Evolutionary conservation across 2,329 filamentous ascomycete species (phyloP), one percentile per base, ranked within the genome.

Genomic region (Escovopsis weberi): DNA sequence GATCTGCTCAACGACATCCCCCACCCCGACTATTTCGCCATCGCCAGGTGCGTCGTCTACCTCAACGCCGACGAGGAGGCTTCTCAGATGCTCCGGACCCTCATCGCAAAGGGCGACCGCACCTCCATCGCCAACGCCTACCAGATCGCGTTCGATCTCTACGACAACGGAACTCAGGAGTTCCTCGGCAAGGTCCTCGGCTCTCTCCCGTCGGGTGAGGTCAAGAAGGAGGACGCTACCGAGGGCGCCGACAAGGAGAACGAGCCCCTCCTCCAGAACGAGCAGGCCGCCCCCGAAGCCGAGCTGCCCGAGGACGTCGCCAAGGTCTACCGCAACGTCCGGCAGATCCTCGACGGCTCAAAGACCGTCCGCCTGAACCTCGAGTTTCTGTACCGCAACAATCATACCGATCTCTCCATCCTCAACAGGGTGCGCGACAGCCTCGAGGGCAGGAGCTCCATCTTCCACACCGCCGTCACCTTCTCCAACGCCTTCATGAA

Each of bases 401-500:
- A 95, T 65, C 87, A 83, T 57, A 88, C 87, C 34, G 91, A 98
- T 56, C 74, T 87, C 49, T 83, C 80, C 53, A 91, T 98, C 47
- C 70, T 98, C 45, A 95, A 95, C 72, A 95, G 94, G 67, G 81
- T 98, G 37, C 83, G 89, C 40, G 91, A 98, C 60, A 95, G 88
- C 53, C 69, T 98, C 12, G 91, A 98, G 59, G 87, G 88, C 33
- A 78, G 93, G 42, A 96, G 94, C 65, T 96, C 89, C 30, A 98
- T 98, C 52, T 96, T 96, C 74, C 91, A 98, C 63, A 94, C 87
- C 1, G 87, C 88, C 4, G 86, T 98, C 43, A 96, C 91, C 1
- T 91, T 98, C 56, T 91, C 89, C 57, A 96, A 96, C 55, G 91
- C 88, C 10, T 96, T 98, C 61, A 98, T 98, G 91, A 94, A 98